Evolutionary conservation across 2,329 filamentous ascomycete genomes (phyloP).

Genomic region (Emmonsia crescens): DNA sequence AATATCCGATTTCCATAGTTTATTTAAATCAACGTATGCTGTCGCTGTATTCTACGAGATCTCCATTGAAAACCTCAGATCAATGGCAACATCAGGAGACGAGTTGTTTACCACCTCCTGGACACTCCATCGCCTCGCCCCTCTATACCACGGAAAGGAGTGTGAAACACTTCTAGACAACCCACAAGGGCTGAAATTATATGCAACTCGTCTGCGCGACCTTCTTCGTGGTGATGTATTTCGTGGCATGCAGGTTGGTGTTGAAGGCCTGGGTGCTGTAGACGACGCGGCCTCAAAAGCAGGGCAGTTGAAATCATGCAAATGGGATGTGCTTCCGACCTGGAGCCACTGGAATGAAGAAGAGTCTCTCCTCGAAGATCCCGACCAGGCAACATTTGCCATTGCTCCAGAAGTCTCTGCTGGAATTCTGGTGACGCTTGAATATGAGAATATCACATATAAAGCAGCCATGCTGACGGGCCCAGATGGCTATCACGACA

Average conservation of each 20-base stretch:
- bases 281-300: slow-evolving; percentile 34
- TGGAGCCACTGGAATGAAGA: slow-evolving; percentile 23
- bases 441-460: slow-evolving; percentile 39
- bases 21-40: neutral
- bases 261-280: slow-evolving; percentile 18
- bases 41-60: neutral
- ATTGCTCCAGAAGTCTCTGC: slow-evolving; percentile 22
- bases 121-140: slow-evolving; percentile 43
- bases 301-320: slow-evolving; percentile 38
- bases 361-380: slow-evolving; percentile 14
- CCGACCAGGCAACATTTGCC: slow-evolving; percentile 17
- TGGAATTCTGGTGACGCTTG: slow-evolving; percentile 36
- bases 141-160: slow-evolving; percentile 40
- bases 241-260: slow-evolving; percentile 34
- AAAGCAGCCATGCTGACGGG: slow-evolving; percentile 39
- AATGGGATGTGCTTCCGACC: slow-evolving; percentile 31
- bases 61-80: neutral
- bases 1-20: neutral
- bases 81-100: slow-evolving; percentile 11
- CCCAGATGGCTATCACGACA: slow-evolving; percentile 9
- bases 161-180: slow-evolving; percentile 26
- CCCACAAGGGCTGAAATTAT: slow-evolving; percentile 29
- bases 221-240: slow-evolving; percentile 40
- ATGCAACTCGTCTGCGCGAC: slow-evolving; percentile 39
- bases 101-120: slow-evolving; percentile 43